phyloP scores from a whole-genome alignment of 345 rosid species.

The Ailanthus altissimus region DNA sequence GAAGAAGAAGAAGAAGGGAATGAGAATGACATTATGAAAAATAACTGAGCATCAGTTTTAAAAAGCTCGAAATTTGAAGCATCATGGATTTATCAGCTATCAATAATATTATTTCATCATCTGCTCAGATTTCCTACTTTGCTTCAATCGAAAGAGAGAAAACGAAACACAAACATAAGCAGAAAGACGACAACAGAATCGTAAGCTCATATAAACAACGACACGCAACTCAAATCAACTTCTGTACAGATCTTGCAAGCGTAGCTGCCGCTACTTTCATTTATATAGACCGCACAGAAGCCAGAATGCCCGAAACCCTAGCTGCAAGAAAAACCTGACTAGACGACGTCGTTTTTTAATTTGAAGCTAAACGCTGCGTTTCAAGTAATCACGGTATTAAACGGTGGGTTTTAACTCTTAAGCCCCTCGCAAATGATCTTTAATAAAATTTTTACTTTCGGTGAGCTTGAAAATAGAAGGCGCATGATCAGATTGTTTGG shows the following conservation, averaged over 20 bases:
- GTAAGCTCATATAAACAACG: too few species aligned
- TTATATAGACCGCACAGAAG: not conserved
- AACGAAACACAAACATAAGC: not conserved
- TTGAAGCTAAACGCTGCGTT: not conserved
- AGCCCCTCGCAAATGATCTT: too few species aligned
- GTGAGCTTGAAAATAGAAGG: not conserved
- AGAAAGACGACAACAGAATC: not conserved
- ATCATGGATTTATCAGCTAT: conserved; percentile 37
- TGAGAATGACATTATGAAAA: not conserved
- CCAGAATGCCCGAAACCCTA: conserved; percentile 13
- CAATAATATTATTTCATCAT: conserved; percentile 42
- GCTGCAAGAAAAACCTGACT: not conserved
- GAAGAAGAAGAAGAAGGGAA: not conserved
- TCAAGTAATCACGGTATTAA: not conserved
- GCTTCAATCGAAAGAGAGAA: not conserved
- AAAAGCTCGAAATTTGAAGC: conserved; percentile 64
- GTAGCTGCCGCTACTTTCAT: not conserved
- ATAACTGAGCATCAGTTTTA: conserved; percentile 56
- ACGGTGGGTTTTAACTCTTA: not conserved
- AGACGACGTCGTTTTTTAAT: not conserved
- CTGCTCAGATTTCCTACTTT: conserved; percentile 34
- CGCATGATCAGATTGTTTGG: conserved; percentile 41
- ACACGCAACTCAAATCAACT: too few species aligned
- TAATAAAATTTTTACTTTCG: not conserved
- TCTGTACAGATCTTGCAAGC: not conserved